These are phyloP conservation scores for Pythium dissotocum DNA, from an alignment of 352 stramenopile genomes.

Conservation along the genomic window DNA sequence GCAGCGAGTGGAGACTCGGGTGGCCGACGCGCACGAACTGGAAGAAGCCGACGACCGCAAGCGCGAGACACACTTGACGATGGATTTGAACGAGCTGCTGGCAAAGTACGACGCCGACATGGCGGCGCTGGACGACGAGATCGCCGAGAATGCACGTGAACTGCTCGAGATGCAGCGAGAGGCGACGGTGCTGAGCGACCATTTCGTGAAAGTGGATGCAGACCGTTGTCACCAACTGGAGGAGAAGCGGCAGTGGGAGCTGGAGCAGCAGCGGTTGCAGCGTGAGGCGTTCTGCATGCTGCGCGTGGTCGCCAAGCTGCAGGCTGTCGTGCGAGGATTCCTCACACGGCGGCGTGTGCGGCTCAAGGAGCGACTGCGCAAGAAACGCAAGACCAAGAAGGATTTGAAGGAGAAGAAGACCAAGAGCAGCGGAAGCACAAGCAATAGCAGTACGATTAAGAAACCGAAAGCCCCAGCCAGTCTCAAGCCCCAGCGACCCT, in stretches of 20 bases:
- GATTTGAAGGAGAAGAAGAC: constrained; percentile 38
- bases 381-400: constrained; percentile 30
- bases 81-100: constrained; percentile 51
- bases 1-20: constrained; percentile 30
- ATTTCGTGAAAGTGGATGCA: constrained; percentile 58
- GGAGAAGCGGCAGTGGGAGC: constrained; percentile 42
- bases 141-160: constrained; percentile 37
- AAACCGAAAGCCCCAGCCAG: not conserved
- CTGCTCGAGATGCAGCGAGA: constrained; percentile 35
- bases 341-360: constrained; percentile 42
- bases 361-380: constrained; percentile 31
- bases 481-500: not conserved
- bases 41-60: constrained; percentile 55
- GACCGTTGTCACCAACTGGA: constrained; percentile 54
- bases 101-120: constrained; percentile 55
- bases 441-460: not conserved
- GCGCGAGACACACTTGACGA: constrained; percentile 35
- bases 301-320: constrained; percentile 48
- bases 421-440: not conserved
- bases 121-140: constrained; percentile 40
- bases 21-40: constrained; percentile 44
- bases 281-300: constrained; percentile 55
- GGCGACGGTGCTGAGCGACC: constrained; percentile 34
- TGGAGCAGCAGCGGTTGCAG: constrained; percentile 29
- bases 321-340: constrained; percentile 63